Base-by-base conservation (phyloP, 2,329 filamentous ascomycete genomes). In the Colletotrichum sp. region DNA sequence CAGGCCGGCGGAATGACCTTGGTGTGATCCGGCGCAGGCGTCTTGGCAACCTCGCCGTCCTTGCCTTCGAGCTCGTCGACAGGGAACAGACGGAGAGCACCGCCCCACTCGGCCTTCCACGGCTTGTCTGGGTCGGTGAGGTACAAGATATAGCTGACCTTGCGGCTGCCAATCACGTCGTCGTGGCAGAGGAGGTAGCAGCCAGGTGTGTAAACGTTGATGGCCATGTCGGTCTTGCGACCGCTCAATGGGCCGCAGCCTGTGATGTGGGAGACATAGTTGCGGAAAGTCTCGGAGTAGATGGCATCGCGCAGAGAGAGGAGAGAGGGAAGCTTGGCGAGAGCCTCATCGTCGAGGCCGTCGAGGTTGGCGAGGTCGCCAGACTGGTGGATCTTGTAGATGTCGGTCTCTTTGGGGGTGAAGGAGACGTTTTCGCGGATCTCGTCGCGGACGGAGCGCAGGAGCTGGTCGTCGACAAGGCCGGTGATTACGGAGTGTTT, bases 301-400 rank as follows among this genome's bases (percentile, higher is more conserved):
- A 99, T 89, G 62, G 96, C 95, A 87, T 99, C 96, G 85, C 97
- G 95, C n/a, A 99, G 92, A 76, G 93, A 92, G 59, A 98, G 92
- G n/a, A 99, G 89, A 15, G 95, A 98, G 0, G 97, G 97, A 16
- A 99, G 89, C 83, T 95, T 96, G 77, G 94, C 91, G 71, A 99
- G 90, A 8, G 96, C 96, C 9, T 93, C 93, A 83, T 98, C 93
- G 77, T 98, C 95, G 59, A 99, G 91, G 28, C 97, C 97, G 85
- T 98, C 96, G 75, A 99, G 92, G 86, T 99, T 99, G 63, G 97
- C 97, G 39, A 99, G 91, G 84, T 99, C 97, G 79, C 97, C 97
- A 6, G 96, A 99, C 88, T 99, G 97, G 90, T 98, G 96, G 83
- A 99, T 99, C 87, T 98, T 98, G 91, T 99, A 99, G 81, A 99